Evolutionary conservation across 768 basidiomycete species (phyloP).

Genomic region (Lactarius hatsudake): DNA sequence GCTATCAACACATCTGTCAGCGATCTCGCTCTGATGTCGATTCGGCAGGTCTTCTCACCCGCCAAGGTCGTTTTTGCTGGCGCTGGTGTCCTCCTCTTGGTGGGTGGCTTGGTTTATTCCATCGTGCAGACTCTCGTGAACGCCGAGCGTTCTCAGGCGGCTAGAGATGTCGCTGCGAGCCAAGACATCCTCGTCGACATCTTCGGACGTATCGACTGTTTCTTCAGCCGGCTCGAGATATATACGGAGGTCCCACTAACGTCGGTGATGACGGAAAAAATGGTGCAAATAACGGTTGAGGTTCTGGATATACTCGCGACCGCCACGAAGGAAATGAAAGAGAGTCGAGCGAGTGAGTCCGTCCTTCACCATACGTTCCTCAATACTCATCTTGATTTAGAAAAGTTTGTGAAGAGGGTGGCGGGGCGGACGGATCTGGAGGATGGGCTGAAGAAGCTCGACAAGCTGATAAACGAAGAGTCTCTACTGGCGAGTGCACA

Average conservation of each 20-base stretch:
- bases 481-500: neutral
- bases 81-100: neutral
- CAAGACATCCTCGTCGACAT: neutral
- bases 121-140: too few relatives aligned
- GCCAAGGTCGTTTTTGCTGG: neutral
- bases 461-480: neutral
- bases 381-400: neutral
- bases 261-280: too few relatives aligned
- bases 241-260: too few relatives aligned
- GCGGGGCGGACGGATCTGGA: neutral
- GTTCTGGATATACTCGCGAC: too few relatives aligned
- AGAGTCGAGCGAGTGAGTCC: too few relatives aligned
- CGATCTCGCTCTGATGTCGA: neutral
- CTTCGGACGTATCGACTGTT: neutral
- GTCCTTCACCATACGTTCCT: too few relatives aligned
- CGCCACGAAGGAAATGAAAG: too few relatives aligned
- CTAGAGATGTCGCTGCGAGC: neutral
- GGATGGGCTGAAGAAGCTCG: neutral
- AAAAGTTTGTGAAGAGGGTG: neutral
- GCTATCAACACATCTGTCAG: neutral
- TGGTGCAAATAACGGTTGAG: too few relatives aligned
- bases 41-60: neutral
- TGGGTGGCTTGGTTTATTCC: neutral
- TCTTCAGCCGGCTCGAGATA: neutral
- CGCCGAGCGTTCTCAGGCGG: too few relatives aligned